Evolutionary conservation across 371 early-diverging fungal genomes (phyloP).

Genomic region (Mortierella polycephala): DNA sequence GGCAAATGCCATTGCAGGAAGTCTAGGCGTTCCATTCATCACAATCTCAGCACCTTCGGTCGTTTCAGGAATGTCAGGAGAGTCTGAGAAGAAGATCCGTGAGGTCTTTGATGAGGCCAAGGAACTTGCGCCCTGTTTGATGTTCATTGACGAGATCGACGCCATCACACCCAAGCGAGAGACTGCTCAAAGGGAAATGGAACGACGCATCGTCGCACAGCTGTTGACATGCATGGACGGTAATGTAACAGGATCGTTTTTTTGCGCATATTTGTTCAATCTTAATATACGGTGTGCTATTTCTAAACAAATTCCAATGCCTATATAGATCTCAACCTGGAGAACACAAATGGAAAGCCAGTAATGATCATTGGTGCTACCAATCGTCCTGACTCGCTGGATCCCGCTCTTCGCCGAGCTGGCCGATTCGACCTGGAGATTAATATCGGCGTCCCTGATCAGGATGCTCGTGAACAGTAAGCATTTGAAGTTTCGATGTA

Average conservation of each 20-base stretch:
- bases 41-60: slow-evolving; percentile 99
- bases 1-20: slow-evolving; percentile 98
- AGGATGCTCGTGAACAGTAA: slow-evolving; percentile 89
- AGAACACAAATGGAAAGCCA: slow-evolving; percentile 86
- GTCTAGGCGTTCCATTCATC: slow-evolving; percentile 94
- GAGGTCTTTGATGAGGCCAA: slow-evolving; percentile 98
- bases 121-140: slow-evolving; percentile 91
- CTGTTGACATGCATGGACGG: slow-evolving; percentile 99
- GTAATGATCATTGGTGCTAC: slow-evolving; percentile 99
- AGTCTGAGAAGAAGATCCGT: slow-evolving; percentile 98
- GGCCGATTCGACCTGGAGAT: slow-evolving; percentile 99
- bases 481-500: slow-evolving; percentile 7
- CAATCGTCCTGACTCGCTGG: slow-evolving; percentile 97
- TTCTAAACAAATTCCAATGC: not conserved
- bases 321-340: slow-evolving; percentile 77
- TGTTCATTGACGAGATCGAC: slow-evolving; percentile 99
- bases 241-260: slow-evolving; percentile 20
- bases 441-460: slow-evolving; percentile 97
- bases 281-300: not conserved
- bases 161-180: slow-evolving; percentile 99
- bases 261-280: not conserved
- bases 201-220: slow-evolving; percentile 99
- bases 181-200: slow-evolving; percentile 99
- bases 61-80: slow-evolving; percentile 99
- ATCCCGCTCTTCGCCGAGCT: slow-evolving; percentile 96